These are phyloP conservation scores for Tephrocybe sp. DNA, from an alignment of 768 basidiomycete species.

Conservation along the genomic window DNA sequence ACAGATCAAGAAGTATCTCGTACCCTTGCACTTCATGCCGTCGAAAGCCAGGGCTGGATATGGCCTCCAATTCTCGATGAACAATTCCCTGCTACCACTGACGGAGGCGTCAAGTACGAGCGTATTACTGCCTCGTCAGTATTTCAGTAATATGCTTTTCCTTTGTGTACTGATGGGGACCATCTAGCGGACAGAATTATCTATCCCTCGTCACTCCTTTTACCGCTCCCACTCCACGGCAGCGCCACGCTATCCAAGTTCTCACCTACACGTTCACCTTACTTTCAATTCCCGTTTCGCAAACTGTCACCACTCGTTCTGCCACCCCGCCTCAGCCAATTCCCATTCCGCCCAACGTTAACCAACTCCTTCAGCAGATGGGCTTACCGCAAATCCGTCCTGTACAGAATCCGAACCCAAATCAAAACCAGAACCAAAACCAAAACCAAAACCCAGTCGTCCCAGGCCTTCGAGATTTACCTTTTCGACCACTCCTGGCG, in stretches of 20 bases:
- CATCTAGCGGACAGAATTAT: slow-evolving; percentile 47
- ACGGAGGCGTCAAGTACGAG: slow-evolving; percentile 42
- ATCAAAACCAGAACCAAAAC: slow-evolving; percentile 34
- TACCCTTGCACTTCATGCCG: slow-evolving; percentile 27
- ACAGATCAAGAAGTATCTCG: slow-evolving; percentile 18
- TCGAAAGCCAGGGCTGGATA: slow-evolving; percentile 40
- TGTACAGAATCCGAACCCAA: slow-evolving; percentile 28
- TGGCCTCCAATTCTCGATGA: slow-evolving; percentile 53
- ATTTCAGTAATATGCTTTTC: neutral
- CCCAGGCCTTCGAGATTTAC: slow-evolving; percentile 53
- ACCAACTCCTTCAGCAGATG: slow-evolving; percentile 60
- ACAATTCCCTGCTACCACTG: slow-evolving; percentile 38
- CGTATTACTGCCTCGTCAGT: slow-evolving; percentile 38
- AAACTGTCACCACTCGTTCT: slow-evolving; percentile 19
- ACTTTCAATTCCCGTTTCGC: slow-evolving; percentile 32
- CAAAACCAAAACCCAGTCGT: slow-evolving; percentile 23
- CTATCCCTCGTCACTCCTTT: slow-evolving; percentile 47
- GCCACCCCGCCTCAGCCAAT: slow-evolving; percentile 26
- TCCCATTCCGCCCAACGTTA: slow-evolving; percentile 49
- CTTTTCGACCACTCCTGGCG: slow-evolving; percentile 64
- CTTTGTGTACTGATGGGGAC: slow-evolving; percentile 9
- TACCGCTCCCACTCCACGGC: slow-evolving; percentile 51
- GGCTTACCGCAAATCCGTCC: slow-evolving; percentile 54
- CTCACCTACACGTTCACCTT: slow-evolving; percentile 57
- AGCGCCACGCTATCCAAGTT: slow-evolving; percentile 63